Evolutionary conservation across 1,139 yeast genomes (phyloP).

Genomic region (Pneumocystis canis): DNA sequence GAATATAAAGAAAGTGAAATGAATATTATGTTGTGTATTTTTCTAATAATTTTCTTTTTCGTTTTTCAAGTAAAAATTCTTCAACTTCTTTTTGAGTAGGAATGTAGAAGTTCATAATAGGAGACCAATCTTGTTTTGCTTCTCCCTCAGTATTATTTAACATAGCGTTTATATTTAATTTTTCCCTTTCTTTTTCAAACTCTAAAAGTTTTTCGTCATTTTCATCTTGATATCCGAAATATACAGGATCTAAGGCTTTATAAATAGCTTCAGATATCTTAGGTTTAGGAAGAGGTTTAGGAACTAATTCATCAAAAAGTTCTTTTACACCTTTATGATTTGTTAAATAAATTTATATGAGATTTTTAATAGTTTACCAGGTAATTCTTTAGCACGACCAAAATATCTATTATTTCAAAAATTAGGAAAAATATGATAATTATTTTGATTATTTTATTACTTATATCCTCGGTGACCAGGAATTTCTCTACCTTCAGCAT

Average conservation of each 20-base stretch:
- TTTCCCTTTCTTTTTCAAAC: constrained; percentile 22
- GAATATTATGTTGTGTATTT: constrained; percentile 2
- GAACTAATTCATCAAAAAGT: constrained; percentile 27
- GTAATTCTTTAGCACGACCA: constrained; percentile 71
- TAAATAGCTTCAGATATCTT: constrained; percentile 15
- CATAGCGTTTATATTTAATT: constrained; percentile 16
- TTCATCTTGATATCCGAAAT: constrained; percentile 38
- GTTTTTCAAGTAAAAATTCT: constrained; percentile 6
- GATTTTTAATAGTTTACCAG: constrained; percentile 30
- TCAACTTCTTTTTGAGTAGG: constrained; percentile 9
- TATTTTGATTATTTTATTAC: not conserved
- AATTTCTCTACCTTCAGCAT: constrained; percentile 22
- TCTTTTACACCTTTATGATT: constrained; percentile 31
- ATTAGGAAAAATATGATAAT: not conserved
- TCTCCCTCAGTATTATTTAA: constrained; percentile 11
- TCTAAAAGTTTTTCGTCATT: constrained; percentile 18
- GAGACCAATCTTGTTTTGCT: constrained; percentile 12
- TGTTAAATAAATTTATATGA: not conserved
- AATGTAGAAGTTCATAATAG: constrained; percentile 9
- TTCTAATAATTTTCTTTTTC: constrained; percentile 6
- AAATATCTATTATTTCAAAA: constrained; percentile 34
- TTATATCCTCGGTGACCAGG: constrained; percentile 36
- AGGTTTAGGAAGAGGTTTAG: constrained; percentile 7
- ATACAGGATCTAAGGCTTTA: constrained; percentile 25
- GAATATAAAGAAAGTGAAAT: not conserved